A percentile compares a stretch with the other conserved stretches of the same genome.
Conservation (phyloP, 805 yeast genomes). For the Candida andamanensis region DNA sequence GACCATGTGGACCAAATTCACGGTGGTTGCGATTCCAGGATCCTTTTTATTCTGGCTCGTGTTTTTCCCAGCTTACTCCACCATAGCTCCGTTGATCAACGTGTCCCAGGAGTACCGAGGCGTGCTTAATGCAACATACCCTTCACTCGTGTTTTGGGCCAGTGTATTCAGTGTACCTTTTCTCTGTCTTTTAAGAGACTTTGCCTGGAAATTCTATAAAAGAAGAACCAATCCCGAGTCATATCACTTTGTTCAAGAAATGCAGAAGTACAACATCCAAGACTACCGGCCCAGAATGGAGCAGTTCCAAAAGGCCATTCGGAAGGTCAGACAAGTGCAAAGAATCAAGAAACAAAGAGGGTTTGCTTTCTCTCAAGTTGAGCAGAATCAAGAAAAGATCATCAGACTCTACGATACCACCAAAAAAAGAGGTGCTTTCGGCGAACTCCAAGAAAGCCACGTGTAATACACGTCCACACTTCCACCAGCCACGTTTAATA, state of each 20-base stretch:
- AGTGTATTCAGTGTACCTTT: slow-evolving; percentile 68
- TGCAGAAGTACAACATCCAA: slow-evolving; percentile 90
- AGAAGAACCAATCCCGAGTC: slow-evolving; percentile 88
- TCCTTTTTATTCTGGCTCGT: slow-evolving; percentile 79
- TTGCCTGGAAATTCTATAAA: slow-evolving; percentile 90
- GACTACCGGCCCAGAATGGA: slow-evolving; percentile 95
- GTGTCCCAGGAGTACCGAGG: slow-evolving; percentile 86
- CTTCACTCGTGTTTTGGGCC: slow-evolving; percentile 80
- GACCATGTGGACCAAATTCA: slow-evolving; percentile 92
- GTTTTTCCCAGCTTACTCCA: slow-evolving; percentile 82
- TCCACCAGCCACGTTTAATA: too few species aligned
- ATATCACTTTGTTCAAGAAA: slow-evolving; percentile 93
- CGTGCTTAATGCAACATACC: slow-evolving; percentile 67
- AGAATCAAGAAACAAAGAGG: slow-evolving; percentile 98
- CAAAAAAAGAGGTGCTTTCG: slow-evolving; percentile 69
- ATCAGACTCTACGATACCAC: slow-evolving; percentile 95
- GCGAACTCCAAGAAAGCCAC: slow-evolving; percentile 40
- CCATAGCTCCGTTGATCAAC: slow-evolving; percentile 74
- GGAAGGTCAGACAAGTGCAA: slow-evolving; percentile 96
- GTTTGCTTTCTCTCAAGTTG: slow-evolving; percentile 95
- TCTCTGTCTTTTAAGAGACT: slow-evolving; percentile 78
- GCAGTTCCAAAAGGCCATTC: slow-evolving; percentile 92
- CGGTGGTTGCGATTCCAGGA: slow-evolving; percentile 91
- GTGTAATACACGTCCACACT: too few species aligned
- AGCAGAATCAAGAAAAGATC: slow-evolving; percentile 87